Base-by-base conservation (phyloP, 2,329 filamentous ascomycete species). In the Parastagonospora nodorum region DNA sequence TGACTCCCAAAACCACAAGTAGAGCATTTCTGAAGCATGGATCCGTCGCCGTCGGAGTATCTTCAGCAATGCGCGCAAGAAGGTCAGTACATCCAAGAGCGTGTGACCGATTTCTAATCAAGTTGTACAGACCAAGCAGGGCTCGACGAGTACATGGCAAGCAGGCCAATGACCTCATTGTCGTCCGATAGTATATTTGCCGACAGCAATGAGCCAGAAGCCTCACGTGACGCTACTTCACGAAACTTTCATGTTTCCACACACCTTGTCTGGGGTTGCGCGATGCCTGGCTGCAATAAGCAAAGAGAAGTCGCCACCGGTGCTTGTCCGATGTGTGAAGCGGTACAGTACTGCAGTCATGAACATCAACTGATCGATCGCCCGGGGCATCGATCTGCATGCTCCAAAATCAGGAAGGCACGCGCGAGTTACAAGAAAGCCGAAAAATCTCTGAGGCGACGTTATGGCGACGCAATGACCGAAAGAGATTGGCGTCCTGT, bases 271-370 rank as follows among this genome's bases (percentile, higher is more conserved):
- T 12, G 15, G 4, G 42, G 42, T 10, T 53, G 46, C 30, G 27
- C 46, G 2, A 27, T 41, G 6, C 19, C 19, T 2, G 14, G 19
- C 10, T 53, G 50, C 32, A 14, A 16, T 10, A 35, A 24, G 19
- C 19, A 24, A 24, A 5, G 32, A 16, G 41, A n/a, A n/a, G 27
- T 36, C 9, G 27, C 19, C 11, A 69, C 77, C 19, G 57, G 63
- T 4, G 68, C 61, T 40, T 83, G 80, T 54, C 49, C 64, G 5
- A 71, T 62, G 5, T 83, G 80, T 64, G 71, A 67, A 35, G 73
- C 69, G 1, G 66, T 76, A 46, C 63, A 63, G 33, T 83, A 82
- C 66, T 83, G 81, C 63, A 61, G 71, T 37, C 60, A 62, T 12
- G 73, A 76, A 1, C 78, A 82, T 59, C 78, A 82, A 62, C 44